These are phyloP conservation scores for Dictyophora rubrovolvata DNA, from an alignment of 768 basidiomycete species.

Conservation along the genomic window DNA sequence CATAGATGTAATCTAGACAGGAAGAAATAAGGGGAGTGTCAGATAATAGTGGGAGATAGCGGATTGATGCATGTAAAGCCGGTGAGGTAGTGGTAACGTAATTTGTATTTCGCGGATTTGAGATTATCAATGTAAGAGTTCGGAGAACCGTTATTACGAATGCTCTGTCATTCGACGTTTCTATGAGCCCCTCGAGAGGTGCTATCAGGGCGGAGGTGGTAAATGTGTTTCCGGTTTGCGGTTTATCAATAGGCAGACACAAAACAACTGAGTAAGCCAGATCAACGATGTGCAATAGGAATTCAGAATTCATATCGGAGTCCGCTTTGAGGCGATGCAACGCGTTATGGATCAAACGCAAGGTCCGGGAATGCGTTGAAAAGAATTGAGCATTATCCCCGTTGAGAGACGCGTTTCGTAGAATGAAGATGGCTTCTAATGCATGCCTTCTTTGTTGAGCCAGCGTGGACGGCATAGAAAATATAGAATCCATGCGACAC, in stretches of 20 bases:
- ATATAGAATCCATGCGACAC: constrained; percentile 29
- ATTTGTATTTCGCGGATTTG: constrained; percentile 45
- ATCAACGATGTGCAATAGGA: constrained; percentile 62
- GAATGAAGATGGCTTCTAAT: constrained; percentile 73
- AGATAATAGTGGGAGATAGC: constrained; percentile 60
- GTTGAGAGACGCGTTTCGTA: constrained; percentile 73
- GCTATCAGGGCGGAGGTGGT: constrained; percentile 41
- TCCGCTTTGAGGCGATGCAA: constrained; percentile 51
- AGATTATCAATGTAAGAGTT: constrained; percentile 51
- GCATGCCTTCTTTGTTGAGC: constrained; percentile 60
- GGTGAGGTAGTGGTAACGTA: constrained; percentile 47
- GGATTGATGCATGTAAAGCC: constrained; percentile 52
- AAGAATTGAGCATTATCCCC: constrained; percentile 59
- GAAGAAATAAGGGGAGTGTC: constrained; percentile 65
- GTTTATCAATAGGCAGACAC: constrained; percentile 31
- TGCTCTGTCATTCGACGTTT: constrained; percentile 58
- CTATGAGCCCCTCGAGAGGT: constrained; percentile 45
- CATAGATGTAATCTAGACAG: constrained; percentile 64
- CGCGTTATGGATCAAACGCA: constrained; percentile 54
- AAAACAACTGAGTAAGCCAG: constrained; percentile 53
- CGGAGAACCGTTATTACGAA: constrained; percentile 59
- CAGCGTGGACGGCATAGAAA: constrained; percentile 42
- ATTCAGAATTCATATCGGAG: constrained; percentile 62
- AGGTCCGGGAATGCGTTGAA: constrained; percentile 45
- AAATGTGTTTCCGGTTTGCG: constrained; percentile 15